Evolutionary conservation across 202 grass and related monocot species (phyloP), one percentile per base, ranked within the genome.

Genomic region (Elaeis oleifera): DNA sequence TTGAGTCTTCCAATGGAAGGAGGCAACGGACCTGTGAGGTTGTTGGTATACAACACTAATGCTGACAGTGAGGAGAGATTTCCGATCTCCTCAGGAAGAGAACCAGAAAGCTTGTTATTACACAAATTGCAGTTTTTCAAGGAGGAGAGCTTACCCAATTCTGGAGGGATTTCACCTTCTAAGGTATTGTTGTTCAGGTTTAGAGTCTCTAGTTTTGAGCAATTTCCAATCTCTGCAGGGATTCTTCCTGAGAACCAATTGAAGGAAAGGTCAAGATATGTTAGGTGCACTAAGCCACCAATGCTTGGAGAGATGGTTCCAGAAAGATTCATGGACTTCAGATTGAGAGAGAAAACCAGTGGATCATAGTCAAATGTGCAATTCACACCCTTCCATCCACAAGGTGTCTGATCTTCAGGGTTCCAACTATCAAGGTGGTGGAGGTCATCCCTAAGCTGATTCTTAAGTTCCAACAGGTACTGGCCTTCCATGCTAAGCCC

Each of bases 41-140:
- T 99, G 29, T 99, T 99, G 17, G 82, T 84, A 65, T 99, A 99
- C 8, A 78, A 88, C 28, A 99, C 82, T 72, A 99, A 79, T 22
- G 94, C 85, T 50, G 59, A 56, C 25, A 99, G 89, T 2, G 85
- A 87, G 48, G 65, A 22, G 81, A 99, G 80, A 44, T 90, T 77
- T 20, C 88, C 95, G 25, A 99, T 82, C 69, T 92, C 80, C 54
- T 86, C 80, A 53, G 95, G 95, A 69, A 99, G 71, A 14, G 50
- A 6, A 3, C 95, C 85, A 23, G 78, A 36, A 16, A 99, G 95
- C 81, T 63, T 83, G 75, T 99, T 99, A 31, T 99, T 99, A 72
- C 85, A 99, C 16, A 99, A 39, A 78, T 99, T 99, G 25, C 74
- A 84, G 8, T 65, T 78, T 22, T 14, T 56, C 78, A 99, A 54